A percentile compares a stretch with the other conserved stretches of the same genome.
phyloP scores from a whole-genome alignment of 2,329 filamentous ascomycete species.

The Epichloe gansuensis region DNA sequence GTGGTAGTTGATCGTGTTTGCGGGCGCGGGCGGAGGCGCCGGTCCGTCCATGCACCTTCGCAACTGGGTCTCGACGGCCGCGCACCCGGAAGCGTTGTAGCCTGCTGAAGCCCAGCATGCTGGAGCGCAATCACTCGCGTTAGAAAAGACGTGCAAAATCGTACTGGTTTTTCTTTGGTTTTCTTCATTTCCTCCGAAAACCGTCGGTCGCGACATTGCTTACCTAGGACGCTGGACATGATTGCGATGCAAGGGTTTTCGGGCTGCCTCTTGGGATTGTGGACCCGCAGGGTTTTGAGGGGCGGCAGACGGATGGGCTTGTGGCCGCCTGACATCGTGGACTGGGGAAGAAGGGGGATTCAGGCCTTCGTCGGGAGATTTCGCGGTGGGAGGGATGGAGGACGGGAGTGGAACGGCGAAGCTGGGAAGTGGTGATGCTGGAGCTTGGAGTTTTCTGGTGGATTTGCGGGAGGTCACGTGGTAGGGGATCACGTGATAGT shows the following conservation, averaged over 20 bases:
- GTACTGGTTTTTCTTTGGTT: too few species aligned
- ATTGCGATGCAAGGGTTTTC: conserved; percentile 42
- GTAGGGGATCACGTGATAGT: neutral
- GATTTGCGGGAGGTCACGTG: neutral
- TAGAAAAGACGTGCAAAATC: neutral
- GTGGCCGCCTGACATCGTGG: conserved; percentile 31
- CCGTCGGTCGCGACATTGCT: conserved; percentile 9
- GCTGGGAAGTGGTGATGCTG: neutral
- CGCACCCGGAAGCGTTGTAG: conserved; percentile 49
- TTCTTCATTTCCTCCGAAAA: too few species aligned
- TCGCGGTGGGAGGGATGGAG: too few species aligned
- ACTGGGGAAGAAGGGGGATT: too few species aligned
- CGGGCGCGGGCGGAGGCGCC: conserved; percentile 33
- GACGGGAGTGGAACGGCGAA: too few species aligned
- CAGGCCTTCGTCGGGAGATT: too few species aligned
- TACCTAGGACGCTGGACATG: conserved; percentile 48
- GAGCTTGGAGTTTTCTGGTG: neutral
- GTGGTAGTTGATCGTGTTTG: conserved; percentile 88
- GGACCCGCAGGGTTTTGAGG: conserved; percentile 41
- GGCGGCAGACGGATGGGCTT: conserved; percentile 47
- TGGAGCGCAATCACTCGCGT: conserved; percentile 19
- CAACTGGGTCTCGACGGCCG: conserved; percentile 46
- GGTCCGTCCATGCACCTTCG: conserved; percentile 71
- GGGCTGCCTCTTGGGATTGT: conserved; percentile 35
- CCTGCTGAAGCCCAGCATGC: conserved; percentile 78